Evolutionary conservation across 2,329 filamentous ascomycete species (phyloP).

Genomic region (Parasarocladium wereldwijsianum): DNA sequence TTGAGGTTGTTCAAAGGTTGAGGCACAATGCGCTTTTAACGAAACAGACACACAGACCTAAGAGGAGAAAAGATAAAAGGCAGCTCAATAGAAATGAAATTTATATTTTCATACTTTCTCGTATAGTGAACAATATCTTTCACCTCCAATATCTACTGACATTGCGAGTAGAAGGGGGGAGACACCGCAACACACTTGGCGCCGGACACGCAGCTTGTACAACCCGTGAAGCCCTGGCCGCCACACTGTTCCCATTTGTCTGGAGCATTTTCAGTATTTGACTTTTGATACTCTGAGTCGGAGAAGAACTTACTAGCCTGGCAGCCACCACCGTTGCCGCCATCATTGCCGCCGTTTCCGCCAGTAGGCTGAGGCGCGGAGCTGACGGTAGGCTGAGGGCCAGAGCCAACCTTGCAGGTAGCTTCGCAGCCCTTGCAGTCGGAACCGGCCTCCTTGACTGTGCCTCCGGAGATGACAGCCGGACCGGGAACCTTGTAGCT

Average conservation of each 20-base stretch:
- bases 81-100: too few species aligned
- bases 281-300: neutral
- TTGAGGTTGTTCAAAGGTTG: too few species aligned
- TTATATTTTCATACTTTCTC: too few species aligned
- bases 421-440: conserved; percentile 13
- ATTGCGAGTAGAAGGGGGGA: conserved; percentile 3
- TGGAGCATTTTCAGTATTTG: neutral
- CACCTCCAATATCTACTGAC: too few species aligned
- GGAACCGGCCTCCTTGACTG: conserved; percentile 24
- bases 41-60: too few species aligned
- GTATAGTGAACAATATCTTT: too few species aligned
- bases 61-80: too few species aligned
- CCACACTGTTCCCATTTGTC: conserved; percentile 3
- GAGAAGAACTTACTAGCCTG: neutral
- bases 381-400: conserved; percentile 1
- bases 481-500: conserved; percentile 24
- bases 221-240: neutral
- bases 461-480: conserved; percentile 23
- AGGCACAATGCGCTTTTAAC: too few species aligned
- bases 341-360: conserved; percentile 1
- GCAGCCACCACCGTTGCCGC: conserved; percentile 1
- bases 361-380: conserved; percentile 3
- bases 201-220: conserved; percentile 2
- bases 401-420: conserved; percentile 4
- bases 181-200: conserved; percentile 3